Conservation (phyloP, 2,329 filamentous ascomycete genomes). For the Aspergillus ochraceus region DNA sequence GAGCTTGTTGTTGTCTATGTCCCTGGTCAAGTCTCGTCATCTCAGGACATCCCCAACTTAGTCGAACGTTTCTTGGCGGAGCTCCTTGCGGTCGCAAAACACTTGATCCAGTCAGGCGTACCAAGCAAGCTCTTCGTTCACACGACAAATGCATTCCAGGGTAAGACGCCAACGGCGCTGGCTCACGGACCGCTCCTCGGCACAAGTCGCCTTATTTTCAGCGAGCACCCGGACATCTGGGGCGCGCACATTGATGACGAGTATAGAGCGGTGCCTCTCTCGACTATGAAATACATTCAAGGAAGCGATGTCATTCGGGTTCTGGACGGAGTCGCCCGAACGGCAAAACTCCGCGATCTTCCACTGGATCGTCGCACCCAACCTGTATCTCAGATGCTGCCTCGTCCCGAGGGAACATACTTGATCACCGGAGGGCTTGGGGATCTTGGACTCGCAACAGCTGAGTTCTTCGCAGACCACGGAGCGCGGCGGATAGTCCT, state of each 20-base stretch:
- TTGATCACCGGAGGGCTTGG: slow-evolving; percentile 46
- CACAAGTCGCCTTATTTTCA: slow-evolving; percentile 39
- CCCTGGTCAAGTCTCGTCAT: slow-evolving; percentile 1
- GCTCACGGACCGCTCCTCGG: slow-evolving; percentile 39
- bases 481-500: slow-evolving; percentile 45
- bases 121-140: slow-evolving; percentile 15
- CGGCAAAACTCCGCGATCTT: slow-evolving; percentile 29
- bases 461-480: slow-evolving; percentile 40
- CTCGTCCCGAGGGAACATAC: slow-evolving; percentile 38
- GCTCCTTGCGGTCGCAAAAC: slow-evolving; percentile 7
- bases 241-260: slow-evolving; percentile 43
- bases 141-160: slow-evolving; percentile 27
- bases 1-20: slow-evolving; percentile 10
- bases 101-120: slow-evolving; percentile 14
- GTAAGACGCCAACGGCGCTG: slow-evolving; percentile 29
- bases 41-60: not conserved
- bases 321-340: slow-evolving; percentile 38
- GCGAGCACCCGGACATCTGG: slow-evolving; percentile 39
- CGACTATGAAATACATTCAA: slow-evolving; percentile 43
- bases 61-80: not conserved
- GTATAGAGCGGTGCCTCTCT: slow-evolving; percentile 18
- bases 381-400: not conserved
- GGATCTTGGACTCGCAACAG: slow-evolving; percentile 40
- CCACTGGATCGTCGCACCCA: not conserved
- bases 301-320: slow-evolving; percentile 41